phyloP scores from a whole-genome alignment of 495 filamentous ascomycete species.

The Platismatia glauca region DNA sequence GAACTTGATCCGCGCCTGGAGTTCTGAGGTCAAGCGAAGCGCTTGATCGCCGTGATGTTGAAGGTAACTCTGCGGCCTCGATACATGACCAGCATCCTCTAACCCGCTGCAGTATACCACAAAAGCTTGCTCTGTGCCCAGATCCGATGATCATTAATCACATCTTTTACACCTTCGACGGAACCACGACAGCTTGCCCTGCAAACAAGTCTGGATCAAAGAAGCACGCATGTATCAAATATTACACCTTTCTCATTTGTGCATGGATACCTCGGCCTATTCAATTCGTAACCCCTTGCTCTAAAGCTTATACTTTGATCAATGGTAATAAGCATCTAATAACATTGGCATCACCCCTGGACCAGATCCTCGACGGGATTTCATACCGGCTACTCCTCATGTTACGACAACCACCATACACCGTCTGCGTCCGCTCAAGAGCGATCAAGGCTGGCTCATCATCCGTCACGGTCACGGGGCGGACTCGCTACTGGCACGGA shows the following conservation, averaged over 20 bases:
- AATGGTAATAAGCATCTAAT: not conserved
- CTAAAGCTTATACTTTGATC: not conserved
- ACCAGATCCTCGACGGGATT: not conserved
- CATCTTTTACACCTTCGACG: not conserved
- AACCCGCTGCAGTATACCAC: not conserved
- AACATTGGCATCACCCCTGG: not conserved
- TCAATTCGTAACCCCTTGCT: not conserved
- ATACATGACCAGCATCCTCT: not conserved
- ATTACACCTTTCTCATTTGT: not conserved
- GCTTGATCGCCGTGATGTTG: too few relatives aligned
- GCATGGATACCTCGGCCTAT: not conserved
- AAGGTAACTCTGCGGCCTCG: not conserved
- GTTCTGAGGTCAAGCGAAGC: not conserved
- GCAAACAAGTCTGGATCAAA: not conserved
- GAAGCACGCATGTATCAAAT: not conserved
- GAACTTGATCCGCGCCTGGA: slow-evolving; percentile 7
- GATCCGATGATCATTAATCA: not conserved
- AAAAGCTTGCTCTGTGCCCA: not conserved
- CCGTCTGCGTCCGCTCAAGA: not conserved
- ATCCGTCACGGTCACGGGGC: too few relatives aligned
- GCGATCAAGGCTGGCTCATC: not conserved
- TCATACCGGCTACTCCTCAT: not conserved
- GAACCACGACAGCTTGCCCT: not conserved
- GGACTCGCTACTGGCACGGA: too few relatives aligned
- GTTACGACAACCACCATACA: not conserved